A percentile compares a stretch with the other conserved stretches of the same genome.
Evolutionary conservation across 2,329 filamentous ascomycete species (phyloP).

Genomic region (Talaromyces sp.): DNA sequence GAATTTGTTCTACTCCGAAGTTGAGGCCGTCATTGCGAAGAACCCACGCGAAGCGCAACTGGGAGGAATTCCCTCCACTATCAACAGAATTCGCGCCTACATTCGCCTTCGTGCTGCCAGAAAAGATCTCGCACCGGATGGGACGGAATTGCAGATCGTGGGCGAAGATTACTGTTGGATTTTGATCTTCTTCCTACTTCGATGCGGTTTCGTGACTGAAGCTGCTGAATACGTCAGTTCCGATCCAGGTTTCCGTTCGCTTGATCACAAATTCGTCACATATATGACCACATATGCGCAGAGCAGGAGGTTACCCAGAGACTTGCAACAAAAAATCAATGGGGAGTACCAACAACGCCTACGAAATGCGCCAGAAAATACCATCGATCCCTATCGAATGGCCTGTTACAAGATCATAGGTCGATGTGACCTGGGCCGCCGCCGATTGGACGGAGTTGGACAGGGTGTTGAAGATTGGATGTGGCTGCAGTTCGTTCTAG

Average conservation of each 20-base stretch:
- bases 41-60: slow-evolving; percentile 85
- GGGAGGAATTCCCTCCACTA: slow-evolving; percentile 80
- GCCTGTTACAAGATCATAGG: slow-evolving; percentile 98
- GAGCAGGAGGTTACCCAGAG: slow-evolving; percentile 72
- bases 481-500: slow-evolving; percentile 63
- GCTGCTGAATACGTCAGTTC: slow-evolving; percentile 83
- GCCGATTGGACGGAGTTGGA: slow-evolving; percentile 56
- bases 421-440: slow-evolving; percentile 60
- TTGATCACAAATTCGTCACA: slow-evolving; percentile 83
- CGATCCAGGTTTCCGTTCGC: slow-evolving; percentile 75
- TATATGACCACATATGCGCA: slow-evolving; percentile 84
- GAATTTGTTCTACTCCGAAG: slow-evolving; percentile 71
- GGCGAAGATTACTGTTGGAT: slow-evolving; percentile 89
- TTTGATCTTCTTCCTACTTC: slow-evolving; percentile 84
- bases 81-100: slow-evolving; percentile 90
- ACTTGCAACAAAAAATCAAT: slow-evolving; percentile 81
- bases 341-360: slow-evolving; percentile 84
- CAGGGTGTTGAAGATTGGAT: slow-evolving; percentile 65
- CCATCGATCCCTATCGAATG: slow-evolving; percentile 91
- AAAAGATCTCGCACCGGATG: slow-evolving; percentile 81
- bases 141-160: slow-evolving; percentile 73
- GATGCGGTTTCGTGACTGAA: slow-evolving; percentile 78
- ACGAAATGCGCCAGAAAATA: slow-evolving; percentile 79
- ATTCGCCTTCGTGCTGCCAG: slow-evolving; percentile 75
- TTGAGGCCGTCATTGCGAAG: slow-evolving; percentile 74